A percentile compares a stretch with the other conserved stretches of the same genome.
phyloP scores from a whole-genome alignment of 2,329 filamentous ascomycete genomes.

The Pseudogymnoascus sp. region DNA sequence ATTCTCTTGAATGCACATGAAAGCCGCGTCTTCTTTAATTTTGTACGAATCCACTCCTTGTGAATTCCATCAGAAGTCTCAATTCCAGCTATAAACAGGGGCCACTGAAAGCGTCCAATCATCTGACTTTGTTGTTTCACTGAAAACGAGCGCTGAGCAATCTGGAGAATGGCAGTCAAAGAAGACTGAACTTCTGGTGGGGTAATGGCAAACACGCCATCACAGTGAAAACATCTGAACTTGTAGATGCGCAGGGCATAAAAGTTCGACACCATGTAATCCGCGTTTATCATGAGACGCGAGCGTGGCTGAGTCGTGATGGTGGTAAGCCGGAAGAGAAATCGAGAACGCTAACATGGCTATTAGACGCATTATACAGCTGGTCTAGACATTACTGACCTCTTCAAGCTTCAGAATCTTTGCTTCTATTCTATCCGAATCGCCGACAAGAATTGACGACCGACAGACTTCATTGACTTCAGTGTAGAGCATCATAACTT shows the following conservation, averaged over 20 bases:
- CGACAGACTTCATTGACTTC: too few species aligned
- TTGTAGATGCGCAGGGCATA: neutral
- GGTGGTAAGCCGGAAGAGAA: neutral
- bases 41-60: conserved; percentile 13
- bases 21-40: neutral
- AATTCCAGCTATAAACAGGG: conserved; percentile 14
- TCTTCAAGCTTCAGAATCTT: neutral
- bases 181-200: neutral
- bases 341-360: too few species aligned
- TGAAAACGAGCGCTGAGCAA: neutral
- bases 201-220: neutral
- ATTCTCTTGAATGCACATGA: too few species aligned
- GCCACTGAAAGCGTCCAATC: conserved; percentile 13
- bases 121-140: neutral
- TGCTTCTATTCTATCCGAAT: too few species aligned
- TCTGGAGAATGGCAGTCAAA: neutral
- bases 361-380: neutral
- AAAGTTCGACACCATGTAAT: neutral
- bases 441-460: too few species aligned
- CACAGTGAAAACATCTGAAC: neutral
- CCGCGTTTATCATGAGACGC: neutral
- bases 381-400: neutral
- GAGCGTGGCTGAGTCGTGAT: neutral
- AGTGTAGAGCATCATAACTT: too few species aligned
- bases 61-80: conserved; percentile 16